A percentile compares a stretch with the other conserved stretches of the same genome.
These are phyloP conservation scores for Zygosaccharomyces sapae DNA, from an alignment of 1,139 yeast species.

Conservation along the genomic window DNA sequence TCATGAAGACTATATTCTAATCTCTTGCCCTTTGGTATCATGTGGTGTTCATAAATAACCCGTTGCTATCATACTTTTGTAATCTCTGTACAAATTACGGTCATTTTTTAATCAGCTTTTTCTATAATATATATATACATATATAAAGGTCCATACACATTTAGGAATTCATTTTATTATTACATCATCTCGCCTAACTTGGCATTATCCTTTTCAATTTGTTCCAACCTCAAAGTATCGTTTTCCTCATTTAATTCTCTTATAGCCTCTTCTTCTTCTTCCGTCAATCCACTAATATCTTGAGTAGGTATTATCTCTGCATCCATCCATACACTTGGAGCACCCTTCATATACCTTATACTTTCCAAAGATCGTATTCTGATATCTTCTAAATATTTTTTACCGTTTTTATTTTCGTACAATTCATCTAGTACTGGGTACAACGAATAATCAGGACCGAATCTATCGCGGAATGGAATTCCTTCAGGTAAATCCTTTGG, in stretches of 20 bases:
- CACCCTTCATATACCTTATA: slow-evolving; percentile 75
- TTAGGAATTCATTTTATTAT: not conserved
- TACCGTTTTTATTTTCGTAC: slow-evolving; percentile 84
- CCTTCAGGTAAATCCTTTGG: slow-evolving; percentile 72
- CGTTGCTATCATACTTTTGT: not conserved
- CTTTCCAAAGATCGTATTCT: slow-evolving; percentile 76
- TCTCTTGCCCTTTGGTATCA: not conserved
- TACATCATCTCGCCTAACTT: slow-evolving; percentile 35
- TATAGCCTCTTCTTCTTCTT: slow-evolving; percentile 45
- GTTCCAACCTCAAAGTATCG: slow-evolving; percentile 36
- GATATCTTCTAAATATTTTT: slow-evolving; percentile 77
- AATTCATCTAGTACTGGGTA: slow-evolving; percentile 89
- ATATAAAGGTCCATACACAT: not conserved
- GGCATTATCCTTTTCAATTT: slow-evolving; percentile 40
- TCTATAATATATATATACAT: not conserved
- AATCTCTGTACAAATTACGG: too few relatives aligned
- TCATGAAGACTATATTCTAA: not conserved
- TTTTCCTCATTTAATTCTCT: slow-evolving; percentile 48
- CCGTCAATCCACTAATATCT: slow-evolving; percentile 54
- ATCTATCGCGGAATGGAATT: slow-evolving; percentile 81
- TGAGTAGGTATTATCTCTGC: slow-evolving; percentile 78
- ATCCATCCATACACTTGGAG: slow-evolving; percentile 92
- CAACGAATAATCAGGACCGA: slow-evolving; percentile 86
- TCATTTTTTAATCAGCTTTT: not conserved
- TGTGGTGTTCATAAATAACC: not conserved